Conservation (phyloP, 108 stramenopile species). For the Nitzschia sp. region DNA sequence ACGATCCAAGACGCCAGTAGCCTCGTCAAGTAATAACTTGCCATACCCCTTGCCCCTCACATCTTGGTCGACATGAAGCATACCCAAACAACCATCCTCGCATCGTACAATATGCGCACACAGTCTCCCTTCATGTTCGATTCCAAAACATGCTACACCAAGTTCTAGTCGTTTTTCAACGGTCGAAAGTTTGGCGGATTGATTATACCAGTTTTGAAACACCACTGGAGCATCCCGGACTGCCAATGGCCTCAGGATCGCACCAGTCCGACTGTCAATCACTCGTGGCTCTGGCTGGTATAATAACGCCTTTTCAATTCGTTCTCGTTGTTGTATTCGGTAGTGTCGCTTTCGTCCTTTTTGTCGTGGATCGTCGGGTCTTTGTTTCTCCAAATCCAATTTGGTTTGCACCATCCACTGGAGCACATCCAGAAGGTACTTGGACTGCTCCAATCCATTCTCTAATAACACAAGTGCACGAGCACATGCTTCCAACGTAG, state of each 20-base stretch:
- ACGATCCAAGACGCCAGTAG: constrained; percentile 25
- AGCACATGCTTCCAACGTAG: constrained; percentile 58
- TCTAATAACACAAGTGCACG: constrained; percentile 35
- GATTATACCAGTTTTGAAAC: not conserved
- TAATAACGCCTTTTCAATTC: constrained; percentile 31
- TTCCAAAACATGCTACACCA: constrained; percentile 41
- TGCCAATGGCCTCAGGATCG: not conserved
- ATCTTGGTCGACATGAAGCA: constrained; percentile 49
- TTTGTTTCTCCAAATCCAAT: constrained; percentile 2
- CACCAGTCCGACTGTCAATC: constrained; percentile 6
- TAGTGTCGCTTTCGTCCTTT: not conserved
- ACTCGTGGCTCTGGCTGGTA: constrained; percentile 26
- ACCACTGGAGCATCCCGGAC: not conserved
- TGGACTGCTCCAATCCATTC: not conserved
- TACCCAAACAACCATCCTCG: constrained; percentile 49
- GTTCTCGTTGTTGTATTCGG: not conserved
- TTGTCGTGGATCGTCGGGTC: constrained; percentile 11
- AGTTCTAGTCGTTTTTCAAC: constrained; percentile 18
- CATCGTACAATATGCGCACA: constrained; percentile 49
- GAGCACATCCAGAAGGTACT: not conserved
- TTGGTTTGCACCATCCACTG: not conserved
- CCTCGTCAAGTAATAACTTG: constrained; percentile 35
- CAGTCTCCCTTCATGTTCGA: constrained; percentile 36
- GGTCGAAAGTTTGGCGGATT: constrained; percentile 14
- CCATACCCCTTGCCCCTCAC: constrained; percentile 47